phyloP scores from a whole-genome alignment of 441 rosid genomes.

The Dalechampia spathulata region DNA sequence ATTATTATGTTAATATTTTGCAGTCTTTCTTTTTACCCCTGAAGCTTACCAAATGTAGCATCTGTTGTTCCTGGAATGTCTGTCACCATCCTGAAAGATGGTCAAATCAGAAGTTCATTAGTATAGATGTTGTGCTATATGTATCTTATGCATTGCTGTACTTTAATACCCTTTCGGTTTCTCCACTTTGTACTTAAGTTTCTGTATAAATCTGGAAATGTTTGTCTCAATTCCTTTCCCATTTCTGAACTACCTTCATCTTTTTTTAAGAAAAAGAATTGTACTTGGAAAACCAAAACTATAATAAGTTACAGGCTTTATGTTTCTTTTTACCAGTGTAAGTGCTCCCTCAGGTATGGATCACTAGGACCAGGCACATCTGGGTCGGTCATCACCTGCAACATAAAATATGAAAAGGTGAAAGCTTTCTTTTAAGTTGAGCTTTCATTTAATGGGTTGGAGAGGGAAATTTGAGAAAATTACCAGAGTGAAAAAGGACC shows the following conservation, averaged over 20 bases:
- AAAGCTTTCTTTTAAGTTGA: no score
- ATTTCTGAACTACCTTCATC: background rate
- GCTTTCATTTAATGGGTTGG: no score
- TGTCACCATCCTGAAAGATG: slow-evolving; percentile 60
- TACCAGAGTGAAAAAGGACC: slow-evolving; percentile 96
- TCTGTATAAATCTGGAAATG: slow-evolving; percentile 2
- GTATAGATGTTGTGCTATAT: background rate
- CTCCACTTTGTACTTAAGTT: background rate
- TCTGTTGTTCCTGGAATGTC: slow-evolving; percentile 96
- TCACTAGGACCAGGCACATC: slow-evolving; percentile 99
- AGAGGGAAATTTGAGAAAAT: background rate
- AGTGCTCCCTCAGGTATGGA: slow-evolving; percentile 85
- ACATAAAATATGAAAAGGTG: background rate
- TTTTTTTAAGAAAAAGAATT: background rate
- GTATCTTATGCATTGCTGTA: background rate
- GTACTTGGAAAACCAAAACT: no score
- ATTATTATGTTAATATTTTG: no score
- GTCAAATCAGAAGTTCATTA: slow-evolving; percentile 11
- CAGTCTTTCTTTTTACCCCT: background rate
- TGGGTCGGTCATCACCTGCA: slow-evolving; percentile 92
- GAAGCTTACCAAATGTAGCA: slow-evolving; percentile 65
- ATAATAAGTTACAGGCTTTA: no score
- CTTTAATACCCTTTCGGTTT: background rate
- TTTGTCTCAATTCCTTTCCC: background rate
- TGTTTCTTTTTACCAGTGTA: slow-evolving; percentile 99